Evolutionary conservation across 805 yeast genomes (phyloP).

Genomic region (Candida takata): DNA sequence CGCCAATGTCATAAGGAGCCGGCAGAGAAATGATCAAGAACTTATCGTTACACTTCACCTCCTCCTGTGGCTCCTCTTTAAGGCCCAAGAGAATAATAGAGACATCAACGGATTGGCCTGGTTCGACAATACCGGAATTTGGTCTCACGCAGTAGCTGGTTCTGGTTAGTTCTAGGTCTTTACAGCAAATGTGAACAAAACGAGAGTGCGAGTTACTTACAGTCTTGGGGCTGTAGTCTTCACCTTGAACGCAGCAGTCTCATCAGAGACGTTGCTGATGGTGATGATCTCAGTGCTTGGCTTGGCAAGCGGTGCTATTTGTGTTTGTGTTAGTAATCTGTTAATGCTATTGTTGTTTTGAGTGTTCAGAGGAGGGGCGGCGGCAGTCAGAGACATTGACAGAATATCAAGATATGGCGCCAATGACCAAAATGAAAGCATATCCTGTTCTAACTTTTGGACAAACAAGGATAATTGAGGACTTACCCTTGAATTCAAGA

Average conservation of each 20-base stretch:
- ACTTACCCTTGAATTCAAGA: slow-evolving; percentile 76
- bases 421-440: too few species aligned
- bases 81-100: slow-evolving; percentile 83
- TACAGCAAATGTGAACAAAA: slow-evolving; percentile 4
- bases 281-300: slow-evolving; percentile 55
- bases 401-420: too few species aligned
- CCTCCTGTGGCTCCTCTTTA: slow-evolving; percentile 63
- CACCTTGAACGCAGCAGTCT: slow-evolving; percentile 81
- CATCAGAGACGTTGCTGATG: slow-evolving; percentile 49
- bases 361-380: not conserved
- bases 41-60: slow-evolving; percentile 82
- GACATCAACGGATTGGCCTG: slow-evolving; percentile 68
- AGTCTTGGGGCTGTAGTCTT: slow-evolving; percentile 96
- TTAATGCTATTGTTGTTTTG: too few species aligned
- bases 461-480: too few species aligned
- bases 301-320: slow-evolving; percentile 64
- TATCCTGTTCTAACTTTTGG: too few species aligned
- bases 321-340: slow-evolving; percentile 3
- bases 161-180: slow-evolving; percentile 7
- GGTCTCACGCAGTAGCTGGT: slow-evolving; percentile 79
- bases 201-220: too few species aligned
- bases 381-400: too few species aligned
- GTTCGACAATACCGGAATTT: slow-evolving; percentile 72
- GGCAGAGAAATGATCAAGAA: slow-evolving; percentile 86
- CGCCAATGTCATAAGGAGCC: slow-evolving; percentile 50